Conservation (phyloP, 176 grass and related monocot species). For the Tillandsia leiboldiana region DNA sequence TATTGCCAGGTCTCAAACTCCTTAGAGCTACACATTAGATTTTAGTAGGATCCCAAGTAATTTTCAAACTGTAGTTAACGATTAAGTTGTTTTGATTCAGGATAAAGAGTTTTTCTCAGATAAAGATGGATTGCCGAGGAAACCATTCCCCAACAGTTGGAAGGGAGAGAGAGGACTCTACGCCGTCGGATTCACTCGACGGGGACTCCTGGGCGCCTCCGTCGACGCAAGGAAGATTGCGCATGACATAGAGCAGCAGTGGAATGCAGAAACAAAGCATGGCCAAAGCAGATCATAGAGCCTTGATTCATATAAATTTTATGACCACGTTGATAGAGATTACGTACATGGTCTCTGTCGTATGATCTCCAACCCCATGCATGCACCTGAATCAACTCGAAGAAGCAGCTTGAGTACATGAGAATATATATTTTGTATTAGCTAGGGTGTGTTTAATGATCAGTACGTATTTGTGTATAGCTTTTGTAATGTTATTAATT, state of each 20-base stretch:
- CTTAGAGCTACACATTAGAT: too few relatives aligned
- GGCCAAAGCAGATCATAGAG: conserved; percentile 3
- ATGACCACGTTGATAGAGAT: too few relatives aligned
- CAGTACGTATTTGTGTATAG: too few relatives aligned
- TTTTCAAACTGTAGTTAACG: conserved; percentile 14
- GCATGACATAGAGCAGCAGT: conserved; percentile 63
- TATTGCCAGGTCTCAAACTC: too few relatives aligned
- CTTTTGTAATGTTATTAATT: too few relatives aligned
- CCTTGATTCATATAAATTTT: too few relatives aligned
- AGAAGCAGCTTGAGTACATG: neutral
- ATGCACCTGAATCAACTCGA: neutral
- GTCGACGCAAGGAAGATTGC: conserved; percentile 55
- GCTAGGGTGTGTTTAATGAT: too few relatives aligned
- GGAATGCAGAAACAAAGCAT: conserved; percentile 19
- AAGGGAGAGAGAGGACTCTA: conserved; percentile 74
- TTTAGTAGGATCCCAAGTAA: neutral
- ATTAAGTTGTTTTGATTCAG: conserved; percentile 25
- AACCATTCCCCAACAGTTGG: conserved; percentile 72
- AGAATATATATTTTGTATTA: neutral
- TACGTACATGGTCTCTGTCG: too few relatives aligned
- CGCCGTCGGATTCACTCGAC: conserved; percentile 62
- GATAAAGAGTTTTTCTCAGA: conserved; percentile 75
- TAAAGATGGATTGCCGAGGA: conserved; percentile 76
- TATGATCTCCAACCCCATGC: neutral
- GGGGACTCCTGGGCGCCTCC: conserved; percentile 73